Evolutionary conservation across 2,329 filamentous ascomycete species (phyloP).

Genomic region (Lasiodiplodia citricola): DNA sequence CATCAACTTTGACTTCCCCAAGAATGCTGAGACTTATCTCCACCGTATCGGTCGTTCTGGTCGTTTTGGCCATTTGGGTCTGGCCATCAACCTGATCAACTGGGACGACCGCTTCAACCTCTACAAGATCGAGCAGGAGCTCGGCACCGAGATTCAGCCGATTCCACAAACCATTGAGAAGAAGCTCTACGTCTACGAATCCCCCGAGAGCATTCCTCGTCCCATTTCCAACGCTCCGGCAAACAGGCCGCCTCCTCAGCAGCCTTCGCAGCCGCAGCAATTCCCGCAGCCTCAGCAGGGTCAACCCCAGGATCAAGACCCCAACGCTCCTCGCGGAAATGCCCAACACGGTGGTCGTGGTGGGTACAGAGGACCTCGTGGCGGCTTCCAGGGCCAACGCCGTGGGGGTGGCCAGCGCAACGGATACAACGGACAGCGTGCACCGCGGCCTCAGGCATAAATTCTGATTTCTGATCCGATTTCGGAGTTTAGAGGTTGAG

Average conservation of each 20-base stretch:
- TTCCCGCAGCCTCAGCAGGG: neutral
- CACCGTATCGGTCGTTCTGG: conserved; percentile 98
- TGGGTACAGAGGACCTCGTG: conserved; percentile 30
- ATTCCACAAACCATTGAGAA: conserved; percentile 96
- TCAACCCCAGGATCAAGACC: conserved; percentile 38
- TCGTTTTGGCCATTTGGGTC: conserved; percentile 93
- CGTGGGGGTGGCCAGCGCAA: conserved; percentile 41
- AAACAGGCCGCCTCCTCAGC: conserved; percentile 32
- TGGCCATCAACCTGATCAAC: conserved; percentile 99
- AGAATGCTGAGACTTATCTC: conserved; percentile 98
- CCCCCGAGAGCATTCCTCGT: conserved; percentile 90
- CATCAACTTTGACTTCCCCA: conserved; percentile 99
- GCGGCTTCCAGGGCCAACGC: conserved; percentile 32
- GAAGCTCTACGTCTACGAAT: conserved; percentile 97
- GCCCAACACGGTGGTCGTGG: conserved; percentile 25
- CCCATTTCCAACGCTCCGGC: conserved; percentile 66
- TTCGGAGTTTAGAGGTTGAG: conserved; percentile 28
- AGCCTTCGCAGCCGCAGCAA: conserved; percentile 27
- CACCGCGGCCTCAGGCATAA: conserved; percentile 42
- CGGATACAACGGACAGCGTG: conserved; percentile 42
- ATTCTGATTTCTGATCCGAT: neutral
- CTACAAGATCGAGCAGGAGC: conserved; percentile 96
- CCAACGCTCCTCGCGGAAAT: conserved; percentile 26
- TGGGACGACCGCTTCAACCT: conserved; percentile 99
- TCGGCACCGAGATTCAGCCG: conserved; percentile 97